Percentiles rank a stretch among this genome's conserved stretches.
Conservation (phyloP, 495 filamentous ascomycete genomes). For the Penicillium macrosclerotiorum region DNA sequence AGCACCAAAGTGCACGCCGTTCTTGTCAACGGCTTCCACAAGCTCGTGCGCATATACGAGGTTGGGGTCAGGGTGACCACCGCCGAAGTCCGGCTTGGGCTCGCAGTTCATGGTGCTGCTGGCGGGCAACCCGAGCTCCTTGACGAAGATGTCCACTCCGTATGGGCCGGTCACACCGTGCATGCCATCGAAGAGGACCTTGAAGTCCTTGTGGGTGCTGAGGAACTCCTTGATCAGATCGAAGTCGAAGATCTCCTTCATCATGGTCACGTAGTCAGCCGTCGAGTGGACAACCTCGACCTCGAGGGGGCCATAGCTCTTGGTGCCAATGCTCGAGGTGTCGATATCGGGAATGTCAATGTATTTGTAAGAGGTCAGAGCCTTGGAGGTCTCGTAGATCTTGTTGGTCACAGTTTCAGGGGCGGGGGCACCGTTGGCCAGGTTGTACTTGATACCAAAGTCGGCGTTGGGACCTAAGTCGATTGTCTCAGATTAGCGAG, state of each 20-base stretch:
- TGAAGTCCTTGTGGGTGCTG: constrained; percentile 80
- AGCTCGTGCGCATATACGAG: constrained; percentile 96
- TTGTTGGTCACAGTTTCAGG: constrained; percentile 96
- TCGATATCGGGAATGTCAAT: constrained; percentile 84
- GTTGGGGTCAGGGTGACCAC: constrained; percentile 97
- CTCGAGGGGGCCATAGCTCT: constrained; percentile 80
- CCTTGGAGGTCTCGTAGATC: constrained; percentile 88
- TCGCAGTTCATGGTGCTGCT: constrained; percentile 90
- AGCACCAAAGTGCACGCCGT: constrained; percentile 90
- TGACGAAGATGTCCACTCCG: constrained; percentile 89
- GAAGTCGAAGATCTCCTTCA: constrained; percentile 99
- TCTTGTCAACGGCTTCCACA: constrained; percentile 89
- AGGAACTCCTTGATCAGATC: constrained; percentile 92
- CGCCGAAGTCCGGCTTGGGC: constrained; percentile 90
- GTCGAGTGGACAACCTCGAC: constrained; percentile 94
- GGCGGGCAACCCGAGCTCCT: constrained; percentile 76
- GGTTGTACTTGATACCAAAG: constrained; percentile 99
- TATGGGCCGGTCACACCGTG: constrained; percentile 95
- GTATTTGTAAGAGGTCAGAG: constrained; percentile 86
- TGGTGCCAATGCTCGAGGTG: constrained; percentile 74
- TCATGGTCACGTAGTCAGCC: constrained; percentile 86
- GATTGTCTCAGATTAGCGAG: not conserved
- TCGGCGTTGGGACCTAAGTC: constrained; percentile 81
- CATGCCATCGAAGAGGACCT: constrained; percentile 92
- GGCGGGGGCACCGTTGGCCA: constrained; percentile 90